Evolutionary conservation across 257 asterid species (phyloP).

Genomic region (Primulina eburnea): DNA sequence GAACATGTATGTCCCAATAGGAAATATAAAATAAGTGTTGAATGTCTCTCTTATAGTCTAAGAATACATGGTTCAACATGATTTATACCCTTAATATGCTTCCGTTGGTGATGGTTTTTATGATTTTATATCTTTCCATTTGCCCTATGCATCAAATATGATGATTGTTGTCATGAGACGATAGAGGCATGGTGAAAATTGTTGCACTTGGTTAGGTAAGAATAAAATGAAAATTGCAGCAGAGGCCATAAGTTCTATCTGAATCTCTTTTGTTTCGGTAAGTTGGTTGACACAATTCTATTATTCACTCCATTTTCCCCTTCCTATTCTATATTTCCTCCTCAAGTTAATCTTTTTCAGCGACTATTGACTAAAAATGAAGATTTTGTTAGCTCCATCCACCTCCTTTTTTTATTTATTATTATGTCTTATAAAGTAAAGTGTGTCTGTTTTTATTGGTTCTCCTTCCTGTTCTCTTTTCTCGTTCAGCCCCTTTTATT

Average conservation of each 20-base stretch:
- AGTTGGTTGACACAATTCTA: background rate
- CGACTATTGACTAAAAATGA: background rate
- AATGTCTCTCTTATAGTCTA: background rate
- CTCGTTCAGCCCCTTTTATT: constrained; percentile 3
- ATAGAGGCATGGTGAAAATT: background rate
- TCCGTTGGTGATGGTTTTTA: background rate
- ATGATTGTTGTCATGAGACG: no score
- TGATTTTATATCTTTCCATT: no score
- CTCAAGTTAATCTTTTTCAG: background rate
- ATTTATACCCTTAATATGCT: background rate
- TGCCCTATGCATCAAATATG: no score
- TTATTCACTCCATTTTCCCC: background rate
- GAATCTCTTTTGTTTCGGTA: background rate
- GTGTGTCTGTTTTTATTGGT: background rate
- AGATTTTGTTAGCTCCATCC: background rate
- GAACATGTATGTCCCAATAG: background rate
- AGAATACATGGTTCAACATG: background rate
- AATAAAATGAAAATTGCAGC: background rate
- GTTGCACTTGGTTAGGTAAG: background rate
- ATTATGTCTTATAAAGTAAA: background rate
- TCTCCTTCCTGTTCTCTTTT: background rate
- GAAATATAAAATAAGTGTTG: background rate
- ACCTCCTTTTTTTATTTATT: background rate
- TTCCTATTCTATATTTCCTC: background rate
- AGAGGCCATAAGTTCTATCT: background rate